Evolutionary conservation across 805 yeast genomes (phyloP), one percentile per base, ranked within the genome.

Genomic region (Candida boleticola): DNA sequence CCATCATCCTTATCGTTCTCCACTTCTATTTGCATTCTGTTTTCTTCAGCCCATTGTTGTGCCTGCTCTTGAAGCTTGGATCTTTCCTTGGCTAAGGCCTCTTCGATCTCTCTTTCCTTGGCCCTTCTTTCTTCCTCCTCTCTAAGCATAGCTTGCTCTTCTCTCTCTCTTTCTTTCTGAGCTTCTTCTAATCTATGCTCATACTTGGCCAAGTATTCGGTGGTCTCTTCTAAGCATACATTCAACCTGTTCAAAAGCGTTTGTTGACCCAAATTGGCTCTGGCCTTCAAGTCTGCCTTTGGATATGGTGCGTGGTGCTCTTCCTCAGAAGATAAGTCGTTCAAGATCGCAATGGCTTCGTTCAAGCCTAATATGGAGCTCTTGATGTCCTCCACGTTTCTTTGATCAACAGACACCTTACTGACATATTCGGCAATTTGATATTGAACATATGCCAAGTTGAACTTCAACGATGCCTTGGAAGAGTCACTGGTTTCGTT

Each of bases 351-450:
- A 43, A 88, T 77, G 7, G 90, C 96, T 18, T 73, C 71, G 20
- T 78, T 73, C 46, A 90, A 71, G 2, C 82, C 85, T 5, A 52
- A 58, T 13, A 76, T 64, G 2, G 86, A 79, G 0, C 63, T 60
- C 41, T 79, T 74, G 44, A 93, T 76, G 45, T 82, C 89, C 13
- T 69, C 74, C 40, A 82, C 61, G 1, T 75, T 74, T 55, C 97
- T 78, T 50, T 80, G 78, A 29, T 74, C 74, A 5, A 73, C 66
- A 1, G 71, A 59, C 27, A 81, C 60, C 52, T 85, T 85, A 47
- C 85, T 77, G 23, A 90, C 64, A 47, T 80, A 80, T 49, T 89
- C 97, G 0, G 97, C 97, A 42, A 88, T 73, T 61, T 89, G 96
- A 63, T 85, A 88, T 54, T 85, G 84, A 37, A 92, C 73, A 56